Conservation (phyloP, 331 rosid species). For the Spiraea crenata region DNA sequence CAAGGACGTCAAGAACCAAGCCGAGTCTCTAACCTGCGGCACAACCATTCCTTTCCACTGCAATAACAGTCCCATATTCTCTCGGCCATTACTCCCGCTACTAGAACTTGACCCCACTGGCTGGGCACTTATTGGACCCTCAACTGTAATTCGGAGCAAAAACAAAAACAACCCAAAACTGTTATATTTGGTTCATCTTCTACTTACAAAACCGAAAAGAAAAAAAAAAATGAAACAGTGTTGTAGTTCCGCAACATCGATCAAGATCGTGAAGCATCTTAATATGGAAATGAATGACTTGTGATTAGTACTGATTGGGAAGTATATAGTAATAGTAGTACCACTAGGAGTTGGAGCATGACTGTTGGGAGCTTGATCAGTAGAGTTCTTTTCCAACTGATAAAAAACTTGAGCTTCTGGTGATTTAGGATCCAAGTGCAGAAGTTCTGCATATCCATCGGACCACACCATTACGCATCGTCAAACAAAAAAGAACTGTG, state of each 20-base stretch:
- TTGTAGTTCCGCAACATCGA: too few species aligned
- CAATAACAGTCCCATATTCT: slow-evolving; percentile 21
- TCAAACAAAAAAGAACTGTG: neutral
- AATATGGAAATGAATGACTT: neutral
- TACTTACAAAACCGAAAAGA: too few species aligned
- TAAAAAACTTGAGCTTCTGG: slow-evolving; percentile 67
- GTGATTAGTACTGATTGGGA: neutral
- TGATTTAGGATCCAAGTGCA: slow-evolving; percentile 79
- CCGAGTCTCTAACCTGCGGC: neutral
- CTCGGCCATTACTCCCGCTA: slow-evolving; percentile 14
- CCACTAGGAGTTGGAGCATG: slow-evolving; percentile 48
- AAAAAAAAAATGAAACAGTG: neutral
- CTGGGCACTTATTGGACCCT: slow-evolving; percentile 1
- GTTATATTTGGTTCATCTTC: neutral
- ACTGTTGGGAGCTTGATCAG: slow-evolving; percentile 15
- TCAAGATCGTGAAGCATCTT: neutral
- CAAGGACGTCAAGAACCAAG: slow-evolving; percentile 30
- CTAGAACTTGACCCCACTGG: slow-evolving; percentile 18
- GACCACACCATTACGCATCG: neutral
- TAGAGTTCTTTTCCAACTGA: slow-evolving; percentile 32
- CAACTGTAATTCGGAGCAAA: neutral
- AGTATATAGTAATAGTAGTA: slow-evolving; percentile 6
- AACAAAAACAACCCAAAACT: neutral
- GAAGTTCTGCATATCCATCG: slow-evolving; percentile 44
- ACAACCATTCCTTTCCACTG: slow-evolving; percentile 20